Evolutionary conservation across 495 filamentous ascomycete species (phyloP).

Genomic region (Staphylotrichum tortipilum): DNA sequence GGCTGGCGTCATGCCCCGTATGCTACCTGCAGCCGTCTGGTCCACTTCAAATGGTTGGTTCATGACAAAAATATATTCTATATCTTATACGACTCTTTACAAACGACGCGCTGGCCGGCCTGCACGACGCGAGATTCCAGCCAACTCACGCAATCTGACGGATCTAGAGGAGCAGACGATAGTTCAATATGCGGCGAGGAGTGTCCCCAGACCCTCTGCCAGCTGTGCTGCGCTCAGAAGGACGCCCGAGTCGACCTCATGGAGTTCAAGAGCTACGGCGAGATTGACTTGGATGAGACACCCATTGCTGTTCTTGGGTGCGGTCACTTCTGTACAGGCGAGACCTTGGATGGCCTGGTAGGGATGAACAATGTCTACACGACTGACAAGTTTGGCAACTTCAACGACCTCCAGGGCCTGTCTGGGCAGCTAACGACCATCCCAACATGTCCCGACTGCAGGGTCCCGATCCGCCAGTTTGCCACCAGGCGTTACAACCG

Average conservation of each 20-base stretch:
- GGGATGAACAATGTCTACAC: conserved; percentile 51
- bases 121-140: no score
- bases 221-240: conserved; percentile 40
- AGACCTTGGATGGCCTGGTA: conserved; percentile 60
- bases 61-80: no score
- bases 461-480: conserved; percentile 20
- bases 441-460: conserved; percentile 21
- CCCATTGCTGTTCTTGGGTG: conserved; percentile 49
- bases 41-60: no score
- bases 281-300: conserved; percentile 13
- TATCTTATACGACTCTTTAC: no score
- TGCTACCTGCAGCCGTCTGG: no score
- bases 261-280: conserved; percentile 16
- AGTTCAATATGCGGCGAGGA: conserved; percentile 53
- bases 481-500: conserved; percentile 25
- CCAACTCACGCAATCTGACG: no score
- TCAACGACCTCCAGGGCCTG: conserved; percentile 16
- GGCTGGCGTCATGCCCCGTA: no score
- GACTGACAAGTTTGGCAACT: conserved; percentile 35
- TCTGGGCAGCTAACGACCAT: conserved; percentile 10
- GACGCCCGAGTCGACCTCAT: conserved; percentile 21
- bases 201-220: conserved; percentile 53
- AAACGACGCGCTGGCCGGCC: no score
- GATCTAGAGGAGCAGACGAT: no score
- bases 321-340: conserved; percentile 55